Evolutionary conservation across 805 yeast genomes (phyloP), one percentile per base, ranked within the genome.

Genomic region (Brettanomyces nanus): DNA sequence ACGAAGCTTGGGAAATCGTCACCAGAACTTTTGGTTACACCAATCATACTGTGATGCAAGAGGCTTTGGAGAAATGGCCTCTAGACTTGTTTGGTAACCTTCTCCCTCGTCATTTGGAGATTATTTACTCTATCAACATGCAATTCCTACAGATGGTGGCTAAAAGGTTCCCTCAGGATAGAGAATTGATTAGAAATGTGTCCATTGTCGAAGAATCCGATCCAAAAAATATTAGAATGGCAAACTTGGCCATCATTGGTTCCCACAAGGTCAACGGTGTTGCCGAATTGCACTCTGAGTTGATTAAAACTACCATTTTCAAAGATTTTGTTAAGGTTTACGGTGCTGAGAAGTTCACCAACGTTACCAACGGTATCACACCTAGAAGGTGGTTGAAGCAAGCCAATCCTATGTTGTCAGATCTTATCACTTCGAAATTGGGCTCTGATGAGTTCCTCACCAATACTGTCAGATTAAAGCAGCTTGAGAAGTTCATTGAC

Each of bases 11-110:
- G 96, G 63, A 63, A 19, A 80, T 89, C 56, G 95, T 85, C 37
- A 76, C 80, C 20, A 59, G 61, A 38, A 85, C 92, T 4, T 85
- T 87, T 59, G 92, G 92, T 41, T 89, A 89, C 69, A 87, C 97
- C 5, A 87, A 87, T 62, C 97, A 87, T 61, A 87, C 97, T 1
- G 97, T 87, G 32, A 80, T 87, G 85, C 80, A 80, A 44, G 97
- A 87, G 68, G 97, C 96, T 18, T 70, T 89, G 45, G 97, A 87
- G 66, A 89, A 85, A 65, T 87, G 97, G 97, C 95, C 95, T 6
- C 79, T 89, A 41, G 82, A 82, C 39, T 66, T 87, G 47, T 65
- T 87, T 45, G 85, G 82, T 33, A 78, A 73, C 51, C 62, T 87
- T 58, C 72, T 87, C 47, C 97, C 97, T 44, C 76, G 97, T 61